A percentile compares a stretch with the other conserved stretches of the same genome.
phyloP scores from a whole-genome alignment of 306 rosid genomes.

The Purshia tridentata region DNA sequence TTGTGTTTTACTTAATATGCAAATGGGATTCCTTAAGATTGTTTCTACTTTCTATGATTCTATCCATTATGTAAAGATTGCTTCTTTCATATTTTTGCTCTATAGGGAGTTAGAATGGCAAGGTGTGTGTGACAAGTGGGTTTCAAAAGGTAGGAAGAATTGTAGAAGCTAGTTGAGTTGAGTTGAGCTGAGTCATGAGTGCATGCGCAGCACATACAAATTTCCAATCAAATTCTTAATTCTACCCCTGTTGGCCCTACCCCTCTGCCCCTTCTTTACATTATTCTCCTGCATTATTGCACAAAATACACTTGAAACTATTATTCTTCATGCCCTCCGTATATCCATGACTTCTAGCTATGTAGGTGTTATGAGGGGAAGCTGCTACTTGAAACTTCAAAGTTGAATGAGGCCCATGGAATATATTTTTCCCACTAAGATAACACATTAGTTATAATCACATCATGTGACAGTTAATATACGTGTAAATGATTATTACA shows the following conservation, averaged over 20 bases:
- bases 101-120: constrained; percentile 25
- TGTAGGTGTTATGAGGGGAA: constrained; percentile 69
- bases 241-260: constrained; percentile 5
- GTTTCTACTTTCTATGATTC: neutral
- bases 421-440: constrained; percentile 25
- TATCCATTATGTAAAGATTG: neutral
- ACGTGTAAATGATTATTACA: no score
- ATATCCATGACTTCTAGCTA: constrained; percentile 31
- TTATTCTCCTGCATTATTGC: constrained; percentile 88
- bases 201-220: constrained; percentile 31
- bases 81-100: constrained; percentile 5
- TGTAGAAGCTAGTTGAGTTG: constrained; percentile 6
- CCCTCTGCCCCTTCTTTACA: constrained; percentile 46
- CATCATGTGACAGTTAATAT: no score
- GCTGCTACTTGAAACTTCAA: constrained; percentile 47
- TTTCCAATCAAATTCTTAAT: constrained; percentile 22
- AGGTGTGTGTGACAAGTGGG: constrained; percentile 30
- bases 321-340: constrained; percentile 39
- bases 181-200: constrained; percentile 9
- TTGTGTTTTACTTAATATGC: constrained; percentile 20
- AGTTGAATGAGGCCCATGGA: constrained; percentile 35
- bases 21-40: constrained; percentile 37
- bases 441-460: no score
- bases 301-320: constrained; percentile 32
- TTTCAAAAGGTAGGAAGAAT: constrained; percentile 27